phyloP scores from a whole-genome alignment of 2,329 filamentous ascomycete genomes.

The Huntiella decipiens region DNA sequence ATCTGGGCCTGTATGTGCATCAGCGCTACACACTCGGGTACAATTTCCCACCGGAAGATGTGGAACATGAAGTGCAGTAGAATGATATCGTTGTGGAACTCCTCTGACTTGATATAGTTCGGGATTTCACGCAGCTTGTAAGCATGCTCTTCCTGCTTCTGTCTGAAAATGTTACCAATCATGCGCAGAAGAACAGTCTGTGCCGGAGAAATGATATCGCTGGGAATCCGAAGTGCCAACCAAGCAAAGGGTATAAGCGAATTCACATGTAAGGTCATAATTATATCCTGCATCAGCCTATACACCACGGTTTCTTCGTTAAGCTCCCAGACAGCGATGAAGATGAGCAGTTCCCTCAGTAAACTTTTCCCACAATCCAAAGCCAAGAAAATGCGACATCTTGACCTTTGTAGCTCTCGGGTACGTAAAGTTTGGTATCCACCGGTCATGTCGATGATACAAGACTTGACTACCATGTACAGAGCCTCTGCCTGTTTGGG shows the following conservation, averaged over 20 bases:
- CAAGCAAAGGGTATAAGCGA: constrained; percentile 83
- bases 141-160: constrained; percentile 7
- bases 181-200: constrained; percentile 86
- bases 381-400: constrained; percentile 76
- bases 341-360: constrained; percentile 76
- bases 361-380: constrained; percentile 82
- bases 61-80: constrained; percentile 74
- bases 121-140: constrained; percentile 2
- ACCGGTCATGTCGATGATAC: constrained; percentile 67
- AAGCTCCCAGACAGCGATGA: constrained; percentile 93
- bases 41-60: constrained; percentile 78
- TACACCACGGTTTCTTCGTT: constrained; percentile 87
- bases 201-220: constrained; percentile 89
- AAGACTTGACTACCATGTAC: constrained; percentile 93
- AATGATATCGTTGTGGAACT: constrained; percentile 8
- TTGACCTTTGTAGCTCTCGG: constrained; percentile 72
- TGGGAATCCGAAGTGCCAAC: constrained; percentile 75
- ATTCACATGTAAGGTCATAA: constrained; percentile 79
- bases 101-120: constrained; percentile 9
- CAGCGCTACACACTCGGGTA: constrained; percentile 83
- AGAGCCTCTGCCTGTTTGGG: constrained; percentile 90
- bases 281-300: constrained; percentile 89
- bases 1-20: constrained; percentile 90
- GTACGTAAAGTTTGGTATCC: constrained; percentile 3
- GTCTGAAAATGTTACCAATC: constrained; percentile 23